Evolutionary conservation across 2,329 filamentous ascomycete species (phyloP), one percentile per base, ranked within the genome.

Genomic region (Colletotrichum sp.): DNA sequence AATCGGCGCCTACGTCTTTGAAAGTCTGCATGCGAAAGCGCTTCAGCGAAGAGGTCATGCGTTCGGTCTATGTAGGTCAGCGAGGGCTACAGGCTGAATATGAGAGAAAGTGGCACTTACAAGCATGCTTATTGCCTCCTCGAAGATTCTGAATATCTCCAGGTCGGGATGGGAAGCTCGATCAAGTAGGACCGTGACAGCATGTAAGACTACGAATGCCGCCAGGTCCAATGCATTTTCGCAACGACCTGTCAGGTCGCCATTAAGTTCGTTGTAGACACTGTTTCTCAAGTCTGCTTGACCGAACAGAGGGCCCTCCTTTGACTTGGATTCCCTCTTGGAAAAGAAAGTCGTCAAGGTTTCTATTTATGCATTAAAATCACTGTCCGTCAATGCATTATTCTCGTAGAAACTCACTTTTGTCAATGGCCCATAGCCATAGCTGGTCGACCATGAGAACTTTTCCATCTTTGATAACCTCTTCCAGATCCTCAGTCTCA

Each of bases 391-490:
- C 4, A 8, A 12, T 8, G 16, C 16, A 7, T 4, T 7, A 31
- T 0, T 29, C 16, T 12, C 16, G 15, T 1, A 1, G 2, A 15
- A 0, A 81, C 87, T 81, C 78, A 89, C 88, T 87, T 18, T 83
- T 87, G 69, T 90, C 85, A n/a, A 90, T 84, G 0, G 85, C 86
- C 89, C 89, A 90, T 0, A 93, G 79, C 91, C 91, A 93, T 2
- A 93, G 80, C 77, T 93, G 91, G 72, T 93, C 91, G 0, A 93
- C 89, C 90, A 93, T 93, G n/a, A 93, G 79, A 4, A 90, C 85
- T 51, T 92, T 92, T 0, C 90, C 89, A 31, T 90, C 86, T 3
- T 87, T 78, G 3, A 89, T 80, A 24, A 82, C 81, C 1, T 81
- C 77, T 7, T 83, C 81, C 1, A 81, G 69, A 0, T 82, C 80